A percentile compares a stretch with the other conserved stretches of the same genome.
Conservation (phyloP, 352 stramenopile genomes). For the Phytophthora melonis region DNA sequence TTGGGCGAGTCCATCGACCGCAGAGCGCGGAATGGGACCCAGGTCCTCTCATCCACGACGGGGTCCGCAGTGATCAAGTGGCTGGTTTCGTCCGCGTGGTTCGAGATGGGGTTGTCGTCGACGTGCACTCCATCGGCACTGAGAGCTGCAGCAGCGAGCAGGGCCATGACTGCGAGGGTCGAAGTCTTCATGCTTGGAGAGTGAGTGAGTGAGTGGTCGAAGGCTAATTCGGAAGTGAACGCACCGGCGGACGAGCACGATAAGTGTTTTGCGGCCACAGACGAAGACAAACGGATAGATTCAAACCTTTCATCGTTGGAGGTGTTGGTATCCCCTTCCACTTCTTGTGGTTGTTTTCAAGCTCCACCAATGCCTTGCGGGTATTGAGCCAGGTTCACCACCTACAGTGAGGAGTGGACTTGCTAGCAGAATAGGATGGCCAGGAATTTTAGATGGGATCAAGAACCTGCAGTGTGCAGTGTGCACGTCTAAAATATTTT, state of each 20-base stretch:
- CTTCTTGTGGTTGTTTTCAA: no score
- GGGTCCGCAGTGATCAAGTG: constrained; percentile 10
- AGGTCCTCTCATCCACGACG: neutral
- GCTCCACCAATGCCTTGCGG: no score
- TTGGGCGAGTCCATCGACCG: constrained; percentile 9
- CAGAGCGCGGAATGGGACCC: constrained; percentile 15
- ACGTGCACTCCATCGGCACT: constrained; percentile 9
- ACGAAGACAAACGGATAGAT: neutral
- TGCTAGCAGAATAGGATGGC: no score
- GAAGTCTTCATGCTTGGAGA: constrained; percentile 23
- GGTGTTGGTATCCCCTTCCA: no score
- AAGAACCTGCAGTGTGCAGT: no score
- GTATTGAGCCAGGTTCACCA: no score
- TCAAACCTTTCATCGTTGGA: neutral
- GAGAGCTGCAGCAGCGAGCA: constrained; percentile 13
- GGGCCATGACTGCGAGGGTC: constrained; percentile 8
- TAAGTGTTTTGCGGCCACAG: neutral
- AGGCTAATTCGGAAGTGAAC: constrained; percentile 15
- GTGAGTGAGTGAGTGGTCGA: constrained; percentile 11
- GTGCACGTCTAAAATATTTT: no score
- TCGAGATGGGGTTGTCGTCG: constrained; percentile 1
- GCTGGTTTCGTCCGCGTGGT: neutral
- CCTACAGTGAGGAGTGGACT: no score
- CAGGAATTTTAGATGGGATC: no score
- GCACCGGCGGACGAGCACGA: neutral